Evolutionary conservation across 208 protist genomes (phyloP).

Genomic region (Leptomonas pyrrhocoris): DNA sequence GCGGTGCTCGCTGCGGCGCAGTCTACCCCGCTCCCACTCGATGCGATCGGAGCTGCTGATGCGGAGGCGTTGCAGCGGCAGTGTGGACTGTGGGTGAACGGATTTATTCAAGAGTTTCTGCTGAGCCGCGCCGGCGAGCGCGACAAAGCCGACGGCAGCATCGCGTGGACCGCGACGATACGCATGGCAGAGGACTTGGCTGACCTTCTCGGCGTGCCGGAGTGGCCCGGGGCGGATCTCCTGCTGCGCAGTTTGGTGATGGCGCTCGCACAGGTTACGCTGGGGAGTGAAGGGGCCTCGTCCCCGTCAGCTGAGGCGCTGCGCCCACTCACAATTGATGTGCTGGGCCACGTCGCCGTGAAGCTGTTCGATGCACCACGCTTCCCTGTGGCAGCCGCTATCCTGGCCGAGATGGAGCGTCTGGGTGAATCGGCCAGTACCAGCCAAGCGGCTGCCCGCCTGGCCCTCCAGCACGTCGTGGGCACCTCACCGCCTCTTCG

Average conservation of each 20-base stretch:
- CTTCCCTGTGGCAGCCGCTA: slow-evolving; percentile 20
- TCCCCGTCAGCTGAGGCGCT: slow-evolving; percentile 28
- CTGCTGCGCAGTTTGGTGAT: slow-evolving; percentile 65
- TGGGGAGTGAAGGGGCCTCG: slow-evolving; percentile 17
- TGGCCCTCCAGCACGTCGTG: slow-evolving; percentile 17
- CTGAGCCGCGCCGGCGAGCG: slow-evolving; percentile 17
- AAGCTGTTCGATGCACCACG: slow-evolving; percentile 45
- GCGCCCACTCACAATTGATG: slow-evolving; percentile 62
- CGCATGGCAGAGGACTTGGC: slow-evolving; percentile 76
- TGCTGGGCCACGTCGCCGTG: slow-evolving; percentile 60
- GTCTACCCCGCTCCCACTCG: slow-evolving; percentile 45
- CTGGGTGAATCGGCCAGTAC: slow-evolving; percentile 11
- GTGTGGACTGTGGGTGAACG: slow-evolving; percentile 51
- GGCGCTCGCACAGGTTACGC: slow-evolving; percentile 39
- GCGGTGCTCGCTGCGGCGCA: slow-evolving; percentile 77
- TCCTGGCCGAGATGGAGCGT: slow-evolving; percentile 28
- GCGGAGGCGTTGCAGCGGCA: slow-evolving; percentile 62
- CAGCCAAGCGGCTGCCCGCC: neutral
- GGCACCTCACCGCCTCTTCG: neutral
- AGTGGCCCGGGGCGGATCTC: slow-evolving; percentile 78
- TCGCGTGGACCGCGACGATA: slow-evolving; percentile 35
- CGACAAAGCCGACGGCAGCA: slow-evolving; percentile 46
- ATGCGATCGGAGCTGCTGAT: slow-evolving; percentile 11
- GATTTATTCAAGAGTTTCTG: slow-evolving; percentile 53
- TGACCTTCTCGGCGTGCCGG: slow-evolving; percentile 65